Evolutionary conservation across 1,139 yeast genomes (phyloP).

Genomic region (Yamadazyma pseudoaaseri): DNA sequence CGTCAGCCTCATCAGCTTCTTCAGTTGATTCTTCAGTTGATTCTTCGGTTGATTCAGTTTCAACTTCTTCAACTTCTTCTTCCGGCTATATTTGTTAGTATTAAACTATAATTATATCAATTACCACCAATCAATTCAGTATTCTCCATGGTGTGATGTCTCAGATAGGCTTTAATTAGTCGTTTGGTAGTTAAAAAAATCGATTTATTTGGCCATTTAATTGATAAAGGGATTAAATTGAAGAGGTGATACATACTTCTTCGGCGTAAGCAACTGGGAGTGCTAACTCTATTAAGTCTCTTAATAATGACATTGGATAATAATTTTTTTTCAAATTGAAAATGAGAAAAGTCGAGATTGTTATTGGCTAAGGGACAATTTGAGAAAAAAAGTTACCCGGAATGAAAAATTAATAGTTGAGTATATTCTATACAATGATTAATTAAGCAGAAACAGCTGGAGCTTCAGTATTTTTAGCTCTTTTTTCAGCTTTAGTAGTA

Average conservation of each 20-base stretch:
- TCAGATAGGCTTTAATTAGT: too few species aligned
- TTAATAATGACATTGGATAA: conserved; percentile 50
- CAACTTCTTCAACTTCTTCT: conserved; percentile 20
- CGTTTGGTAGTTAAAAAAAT: too few species aligned
- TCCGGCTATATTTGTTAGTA: conserved; percentile 24
- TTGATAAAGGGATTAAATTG: too few species aligned
- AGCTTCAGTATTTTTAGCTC: conserved; percentile 36
- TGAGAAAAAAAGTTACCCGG: conserved; percentile 14
- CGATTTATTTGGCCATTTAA: too few species aligned
- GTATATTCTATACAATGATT: conserved; percentile 2
- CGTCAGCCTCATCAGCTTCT: conserved; percentile 41
- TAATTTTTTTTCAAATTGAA: conserved; percentile 10
- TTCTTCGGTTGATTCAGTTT: conserved; percentile 14
- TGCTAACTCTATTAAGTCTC: conserved; percentile 80
- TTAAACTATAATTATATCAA: too few species aligned
- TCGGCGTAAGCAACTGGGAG: conserved; percentile 89
- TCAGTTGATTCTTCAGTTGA: conserved; percentile 21
- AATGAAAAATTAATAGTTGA: background rate
- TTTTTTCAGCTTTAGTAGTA: conserved; percentile 61
- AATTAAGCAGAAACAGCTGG: conserved; percentile 5
- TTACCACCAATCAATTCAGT: too few species aligned
- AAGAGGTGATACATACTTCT: conserved; percentile 66
- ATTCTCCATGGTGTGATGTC: too few species aligned
- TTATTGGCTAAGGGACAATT: conserved; percentile 23
- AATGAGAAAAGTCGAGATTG: conserved; percentile 25